Evolutionary conservation across 805 yeast genomes (phyloP).

Genomic region (Spathaspora sp.): DNA sequence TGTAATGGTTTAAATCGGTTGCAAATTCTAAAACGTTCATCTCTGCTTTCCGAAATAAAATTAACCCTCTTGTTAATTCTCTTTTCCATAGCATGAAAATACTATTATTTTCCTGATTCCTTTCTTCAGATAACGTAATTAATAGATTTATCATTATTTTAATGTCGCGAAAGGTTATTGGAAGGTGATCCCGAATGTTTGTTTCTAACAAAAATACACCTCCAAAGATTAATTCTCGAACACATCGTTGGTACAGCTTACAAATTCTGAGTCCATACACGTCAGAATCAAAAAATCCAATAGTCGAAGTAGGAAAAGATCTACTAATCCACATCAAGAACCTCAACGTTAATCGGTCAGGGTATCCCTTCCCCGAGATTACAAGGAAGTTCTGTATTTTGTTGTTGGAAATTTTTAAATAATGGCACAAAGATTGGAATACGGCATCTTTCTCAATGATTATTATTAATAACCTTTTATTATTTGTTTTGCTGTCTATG

Average conservation of each 20-base stretch:
- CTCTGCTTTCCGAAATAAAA: slow-evolving; percentile 52
- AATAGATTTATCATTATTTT: slow-evolving; percentile 14
- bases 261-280: slow-evolving; percentile 59
- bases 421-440: slow-evolving; percentile 28
- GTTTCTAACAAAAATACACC: slow-evolving; percentile 45
- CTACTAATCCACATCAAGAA: slow-evolving; percentile 2
- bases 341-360: slow-evolving; percentile 51
- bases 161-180: slow-evolving; percentile 18
- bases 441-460: slow-evolving; percentile 41
- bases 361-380: slow-evolving; percentile 67
- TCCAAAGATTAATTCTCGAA: slow-evolving; percentile 17
- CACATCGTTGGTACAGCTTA: slow-evolving; percentile 29
- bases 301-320: slow-evolving; percentile 13
- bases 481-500: neutral
- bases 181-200: slow-evolving; percentile 19
- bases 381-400: slow-evolving; percentile 15
- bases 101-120: slow-evolving; percentile 16
- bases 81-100: slow-evolving; percentile 9
- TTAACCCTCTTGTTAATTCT: slow-evolving; percentile 53
- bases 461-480: slow-evolving; percentile 12
- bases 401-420: slow-evolving; percentile 6
- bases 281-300: slow-evolving; percentile 59
- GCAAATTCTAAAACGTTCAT: slow-evolving; percentile 36
- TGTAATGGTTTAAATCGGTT: neutral
- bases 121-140: neutral